A percentile compares a stretch with the other conserved stretches of the same genome.
These are phyloP conservation scores for Kalaharituber pfeilii DNA, from an alignment of 2,329 filamentous ascomycete genomes.

Conservation along the genomic window DNA sequence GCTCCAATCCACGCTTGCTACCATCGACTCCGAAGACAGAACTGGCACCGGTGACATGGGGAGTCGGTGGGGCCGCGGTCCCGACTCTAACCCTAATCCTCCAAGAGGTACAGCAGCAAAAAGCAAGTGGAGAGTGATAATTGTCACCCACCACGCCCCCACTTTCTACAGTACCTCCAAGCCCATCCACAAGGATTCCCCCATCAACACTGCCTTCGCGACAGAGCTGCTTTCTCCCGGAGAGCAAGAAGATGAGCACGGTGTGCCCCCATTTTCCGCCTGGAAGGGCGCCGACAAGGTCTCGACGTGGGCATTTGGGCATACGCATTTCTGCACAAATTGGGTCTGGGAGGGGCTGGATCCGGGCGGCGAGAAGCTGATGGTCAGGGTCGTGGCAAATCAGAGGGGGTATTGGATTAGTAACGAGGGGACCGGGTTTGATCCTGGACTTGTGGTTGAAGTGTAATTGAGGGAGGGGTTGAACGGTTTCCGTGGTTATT, in stretches of 20 bases:
- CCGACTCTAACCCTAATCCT: not conserved
- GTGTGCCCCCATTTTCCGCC: conserved; percentile 19
- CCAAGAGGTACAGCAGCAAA: no score
- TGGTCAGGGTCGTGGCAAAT: conserved; percentile 31
- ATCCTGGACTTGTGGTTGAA: not conserved
- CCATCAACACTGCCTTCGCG: conserved; percentile 36
- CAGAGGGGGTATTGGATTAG: conserved; percentile 29
- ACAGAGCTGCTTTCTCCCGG: conserved; percentile 32
- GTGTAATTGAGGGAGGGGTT: not conserved
- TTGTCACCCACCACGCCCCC: conserved; percentile 43
- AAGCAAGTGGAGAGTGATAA: conserved; percentile 27
- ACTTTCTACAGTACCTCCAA: conserved; percentile 33
- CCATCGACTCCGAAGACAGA: conserved; percentile 13
- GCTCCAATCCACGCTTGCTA: conserved; percentile 30
- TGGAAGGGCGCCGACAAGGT: conserved; percentile 25
- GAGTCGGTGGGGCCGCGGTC: conserved; percentile 8
- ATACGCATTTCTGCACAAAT: conserved; percentile 33
- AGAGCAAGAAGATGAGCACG: not conserved
- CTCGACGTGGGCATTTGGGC: conserved; percentile 33
- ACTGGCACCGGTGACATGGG: conserved; percentile 6
- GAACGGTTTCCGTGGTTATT: no score
- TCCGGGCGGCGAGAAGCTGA: conserved; percentile 13
- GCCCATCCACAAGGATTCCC: conserved; percentile 33
- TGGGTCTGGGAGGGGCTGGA: conserved; percentile 14
- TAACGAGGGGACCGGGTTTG: not conserved